A percentile compares a stretch with the other conserved stretches of the same genome.
phyloP scores from a whole-genome alignment of 768 basidiomycete genomes.

The Mycena indigotica region DNA sequence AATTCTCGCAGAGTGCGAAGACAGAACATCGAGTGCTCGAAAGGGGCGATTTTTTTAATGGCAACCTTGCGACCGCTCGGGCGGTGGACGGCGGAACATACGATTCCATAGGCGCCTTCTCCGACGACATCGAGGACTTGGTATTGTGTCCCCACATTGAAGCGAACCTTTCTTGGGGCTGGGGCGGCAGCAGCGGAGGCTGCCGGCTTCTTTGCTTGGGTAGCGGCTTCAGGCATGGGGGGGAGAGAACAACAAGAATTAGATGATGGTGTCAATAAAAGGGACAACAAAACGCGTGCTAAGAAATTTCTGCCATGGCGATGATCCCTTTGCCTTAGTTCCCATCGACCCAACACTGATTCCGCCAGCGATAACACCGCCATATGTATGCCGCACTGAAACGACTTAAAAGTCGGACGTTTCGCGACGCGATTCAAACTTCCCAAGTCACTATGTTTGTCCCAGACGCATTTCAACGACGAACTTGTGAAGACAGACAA shows the following conservation, averaged over 20 bases:
- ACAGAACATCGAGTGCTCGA: conserved; percentile 94
- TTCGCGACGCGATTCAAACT: neutral
- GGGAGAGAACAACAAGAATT: neutral
- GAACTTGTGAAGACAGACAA: too few relatives aligned
- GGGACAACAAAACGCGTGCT: neutral
- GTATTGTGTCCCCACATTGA: conserved; percentile 86
- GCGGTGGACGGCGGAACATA: conserved; percentile 87
- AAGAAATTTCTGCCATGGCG: neutral
- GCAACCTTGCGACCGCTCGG: conserved; percentile 89
- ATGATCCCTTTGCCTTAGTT: neutral
- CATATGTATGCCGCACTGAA: neutral
- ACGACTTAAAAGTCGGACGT: neutral
- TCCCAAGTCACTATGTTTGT: too few relatives aligned
- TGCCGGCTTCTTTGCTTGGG: conserved; percentile 37
- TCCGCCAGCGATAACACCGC: neutral
- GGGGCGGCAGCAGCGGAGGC: conserved; percentile 42
- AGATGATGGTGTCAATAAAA: neutral
- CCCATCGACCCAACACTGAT: neutral
- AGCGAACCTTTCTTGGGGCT: conserved; percentile 82
- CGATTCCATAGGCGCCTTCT: conserved; percentile 91
- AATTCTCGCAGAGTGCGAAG: conserved; percentile 82
- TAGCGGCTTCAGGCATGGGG: conserved; percentile 24
- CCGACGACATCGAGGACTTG: conserved; percentile 84
- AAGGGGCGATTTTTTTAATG: conserved; percentile 93
- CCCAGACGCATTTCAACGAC: too few relatives aligned